Conservation (phyloP, 2,329 filamentous ascomycete genomes). For the Elsinoe fawcettii region DNA sequence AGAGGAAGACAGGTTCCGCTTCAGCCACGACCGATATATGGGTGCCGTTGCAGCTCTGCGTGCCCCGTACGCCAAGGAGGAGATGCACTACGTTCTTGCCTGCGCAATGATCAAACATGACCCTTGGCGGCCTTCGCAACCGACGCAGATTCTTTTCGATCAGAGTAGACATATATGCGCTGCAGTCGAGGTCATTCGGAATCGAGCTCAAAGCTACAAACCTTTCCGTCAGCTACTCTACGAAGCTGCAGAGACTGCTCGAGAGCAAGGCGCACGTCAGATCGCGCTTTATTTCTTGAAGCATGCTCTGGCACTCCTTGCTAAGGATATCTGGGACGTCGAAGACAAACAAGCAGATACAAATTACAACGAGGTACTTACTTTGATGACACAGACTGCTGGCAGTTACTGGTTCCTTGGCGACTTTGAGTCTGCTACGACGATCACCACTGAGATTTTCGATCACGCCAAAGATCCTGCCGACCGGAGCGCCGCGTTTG, state of each 20-base stretch:
- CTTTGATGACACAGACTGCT: slow-evolving; percentile 68
- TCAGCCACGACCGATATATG: slow-evolving; percentile 81
- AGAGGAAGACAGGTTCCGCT: slow-evolving; percentile 76
- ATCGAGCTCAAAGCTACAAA: slow-evolving; percentile 42
- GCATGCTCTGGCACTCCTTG: slow-evolving; percentile 68
- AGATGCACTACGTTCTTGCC: slow-evolving; percentile 88
- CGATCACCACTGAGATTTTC: slow-evolving; percentile 63
- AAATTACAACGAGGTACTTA: slow-evolving; percentile 77
- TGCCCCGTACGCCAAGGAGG: slow-evolving; percentile 57
- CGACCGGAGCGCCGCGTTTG: slow-evolving; percentile 77
- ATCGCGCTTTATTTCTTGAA: slow-evolving; percentile 78
- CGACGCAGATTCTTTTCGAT: slow-evolving; percentile 52
- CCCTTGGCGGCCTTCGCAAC: slow-evolving; percentile 47
- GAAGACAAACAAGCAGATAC: slow-evolving; percentile 53
- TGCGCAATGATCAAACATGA: slow-evolving; percentile 70
- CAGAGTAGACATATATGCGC: slow-evolving; percentile 76
- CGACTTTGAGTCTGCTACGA: slow-evolving; percentile 58
- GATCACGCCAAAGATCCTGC: slow-evolving; percentile 60
- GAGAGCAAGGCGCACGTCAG: slow-evolving; percentile 72
- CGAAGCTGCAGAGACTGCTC: slow-evolving; percentile 68
- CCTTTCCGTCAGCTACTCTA: slow-evolving; percentile 66
- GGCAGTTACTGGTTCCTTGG: slow-evolving; percentile 78
- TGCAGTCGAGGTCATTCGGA: slow-evolving; percentile 65
- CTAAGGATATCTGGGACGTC: slow-evolving; percentile 69
- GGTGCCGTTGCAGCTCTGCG: slow-evolving; percentile 65